Evolutionary conservation across 192 early-diverging fungal species (phyloP), one percentile per base, ranked within the genome.

Genomic region (Coemansia sp.): DNA sequence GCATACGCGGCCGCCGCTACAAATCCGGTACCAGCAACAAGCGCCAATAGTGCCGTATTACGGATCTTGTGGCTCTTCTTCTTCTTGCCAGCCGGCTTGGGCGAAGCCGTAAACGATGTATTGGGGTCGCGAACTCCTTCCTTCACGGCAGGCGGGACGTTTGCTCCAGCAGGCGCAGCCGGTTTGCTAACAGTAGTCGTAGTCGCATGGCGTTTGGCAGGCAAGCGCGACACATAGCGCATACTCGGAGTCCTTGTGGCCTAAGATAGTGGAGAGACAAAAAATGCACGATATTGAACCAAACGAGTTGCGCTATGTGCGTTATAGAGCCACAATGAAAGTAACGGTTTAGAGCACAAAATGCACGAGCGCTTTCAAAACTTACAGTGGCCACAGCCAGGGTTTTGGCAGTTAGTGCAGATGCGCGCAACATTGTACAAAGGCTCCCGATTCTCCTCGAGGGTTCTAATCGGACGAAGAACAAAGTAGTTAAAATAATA

Each of bases 41-140:
- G 48, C 17, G 73, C 48, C 23, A 80, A 55, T 37, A 80, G 36
- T 10, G 58, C 17, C n/a, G 67, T 69, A 51, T 80, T 80, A 63
- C 78, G 73, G 37, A 80, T 67, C 48, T 75, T 80, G 64, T 75
- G 78, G 19, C 66, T 62, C 70, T 80, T 80, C 64, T 72, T 80
- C 50, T 70, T 68, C 45, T 63, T 71, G 12, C n/a, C 36, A 7
- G 66, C 65, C 12, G 78, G 78, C 38, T 75, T 80, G n/a, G 78
- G 78, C 17, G 64, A 46, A 4, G 62, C 19, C 0, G 78, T 72
- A 46, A 73, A 73, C 46, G 48, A 38, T 32, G 74, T 64, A 0
- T 67, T 67, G 5, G 73, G 46, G 27, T 64, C 62, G 34, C 74
- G 73, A 19, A 74, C 64, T 5, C 73, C 78, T 10, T 44, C 48